Evolutionary conservation across 164 flowering plant genomes (phyloP), one percentile per base, ranked within the genome.

Genomic region (Paratinospora sagittata): DNA sequence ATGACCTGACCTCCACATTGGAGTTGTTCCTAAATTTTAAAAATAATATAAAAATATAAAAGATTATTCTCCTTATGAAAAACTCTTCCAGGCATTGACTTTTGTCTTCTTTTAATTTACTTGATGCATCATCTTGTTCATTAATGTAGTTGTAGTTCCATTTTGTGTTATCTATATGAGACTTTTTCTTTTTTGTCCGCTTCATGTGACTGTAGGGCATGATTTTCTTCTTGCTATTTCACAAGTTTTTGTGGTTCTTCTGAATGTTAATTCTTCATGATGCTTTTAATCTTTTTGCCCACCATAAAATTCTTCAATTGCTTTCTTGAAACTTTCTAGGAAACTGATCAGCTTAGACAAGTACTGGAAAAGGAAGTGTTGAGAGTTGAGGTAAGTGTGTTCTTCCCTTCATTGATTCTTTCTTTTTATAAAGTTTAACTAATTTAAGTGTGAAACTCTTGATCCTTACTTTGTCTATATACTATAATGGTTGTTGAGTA

Each of bases 291-390:
- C 27, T 58, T 36, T 24, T 60, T 5, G 27, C 33, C 61, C 27
- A 14, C 8, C 3, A 27, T 27, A 13, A 30, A 64, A 24, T 74
- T 23, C 12, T 74, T 49, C 27, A 19, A 14, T 39, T 24, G 45
- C 37, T 8, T 8, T 33, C 26, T 69, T 72, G 24, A 41, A 47
- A 74, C 45, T 70, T 68, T 65, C 58, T 65, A 88, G 91, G 89
- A 86, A 67, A 82, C 86, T 17, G 81, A 84, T 76, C 76, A 77
- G 72, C 86, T 88, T 47, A 82, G 78, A 79, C 69, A 70, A 39
- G 77, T 81, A 27, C 43, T 88, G 74, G 69, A 72, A 63, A 81
- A 71, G 74, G 84, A 84, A 78, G 76, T 80, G 67, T 62, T 70
- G 27, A 84, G 77, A 75, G 41, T 79, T 52, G 82, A 86, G 87